phyloP scores from a whole-genome alignment of 192 early-diverging fungal species.

The Radiomyces spectabilis region DNA sequence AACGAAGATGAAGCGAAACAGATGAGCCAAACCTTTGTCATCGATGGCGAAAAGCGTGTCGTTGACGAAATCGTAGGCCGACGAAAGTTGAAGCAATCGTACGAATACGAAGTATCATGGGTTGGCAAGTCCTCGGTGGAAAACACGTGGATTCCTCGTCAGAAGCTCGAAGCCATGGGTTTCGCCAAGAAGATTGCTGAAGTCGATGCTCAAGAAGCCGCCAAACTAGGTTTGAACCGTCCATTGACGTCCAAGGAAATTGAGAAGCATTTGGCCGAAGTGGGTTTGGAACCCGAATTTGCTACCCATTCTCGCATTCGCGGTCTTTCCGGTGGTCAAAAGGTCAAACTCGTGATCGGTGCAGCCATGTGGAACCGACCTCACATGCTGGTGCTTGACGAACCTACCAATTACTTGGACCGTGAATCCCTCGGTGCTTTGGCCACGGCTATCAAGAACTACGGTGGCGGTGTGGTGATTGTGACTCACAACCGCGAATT shows the following conservation, averaged over 20 bases:
- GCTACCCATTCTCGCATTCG: slow-evolving; percentile 60
- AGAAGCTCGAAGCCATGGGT: slow-evolving; percentile 65
- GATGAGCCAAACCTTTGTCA: slow-evolving; percentile 38
- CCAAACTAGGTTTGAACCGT: slow-evolving; percentile 63
- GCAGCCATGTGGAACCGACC: slow-evolving; percentile 84
- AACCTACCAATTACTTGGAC: slow-evolving; percentile 74
- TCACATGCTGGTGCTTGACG: slow-evolving; percentile 86
- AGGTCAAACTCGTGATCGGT: slow-evolving; percentile 81
- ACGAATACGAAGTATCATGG: slow-evolving; percentile 81
- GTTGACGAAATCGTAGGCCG: slow-evolving; percentile 59
- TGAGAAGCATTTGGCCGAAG: slow-evolving; percentile 67
- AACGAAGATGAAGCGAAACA: slow-evolving; percentile 59
- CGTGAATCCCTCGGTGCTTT: slow-evolving; percentile 56
- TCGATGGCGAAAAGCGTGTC: slow-evolving; percentile 54
- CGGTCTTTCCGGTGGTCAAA: slow-evolving; percentile 73
- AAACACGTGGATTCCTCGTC: slow-evolving; percentile 69
- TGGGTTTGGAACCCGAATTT: slow-evolving; percentile 72
- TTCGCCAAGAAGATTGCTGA: slow-evolving; percentile 71
- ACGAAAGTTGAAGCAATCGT: slow-evolving; percentile 74
- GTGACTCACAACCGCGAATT: slow-evolving; percentile 83
- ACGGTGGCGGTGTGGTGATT: slow-evolving; percentile 75
- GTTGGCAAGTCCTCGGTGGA: slow-evolving; percentile 51
- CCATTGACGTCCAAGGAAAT: slow-evolving; percentile 63
- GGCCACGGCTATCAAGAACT: slow-evolving; percentile 67
- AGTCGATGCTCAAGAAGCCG: slow-evolving; percentile 71